Conservation (phyloP, 768 basidiomycete species). For the Auriscalpium orientale region DNA sequence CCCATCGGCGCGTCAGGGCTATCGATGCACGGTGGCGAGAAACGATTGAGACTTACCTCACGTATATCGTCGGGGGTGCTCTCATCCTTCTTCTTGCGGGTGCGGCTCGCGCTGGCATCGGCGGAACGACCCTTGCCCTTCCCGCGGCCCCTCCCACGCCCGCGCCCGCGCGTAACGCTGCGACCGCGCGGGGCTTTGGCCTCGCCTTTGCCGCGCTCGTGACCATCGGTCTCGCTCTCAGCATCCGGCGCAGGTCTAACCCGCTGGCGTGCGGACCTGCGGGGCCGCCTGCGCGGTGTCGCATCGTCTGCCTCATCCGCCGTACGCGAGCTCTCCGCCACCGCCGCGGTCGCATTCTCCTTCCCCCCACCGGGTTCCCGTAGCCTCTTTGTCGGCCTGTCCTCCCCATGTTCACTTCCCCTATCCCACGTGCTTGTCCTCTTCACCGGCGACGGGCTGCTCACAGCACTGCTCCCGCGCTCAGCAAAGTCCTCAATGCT, state of each 20-base stretch:
- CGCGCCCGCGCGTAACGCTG: not conserved
- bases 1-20: not conserved
- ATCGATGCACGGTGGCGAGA: not conserved
- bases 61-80: constrained; percentile 15
- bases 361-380: constrained; percentile 17
- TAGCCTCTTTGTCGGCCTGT: constrained; percentile 20
- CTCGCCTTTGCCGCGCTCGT: not conserved
- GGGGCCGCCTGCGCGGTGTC: not conserved
- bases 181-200: not conserved
- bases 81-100: constrained; percentile 12
- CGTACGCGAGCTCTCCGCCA: constrained; percentile 1
- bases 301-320: not conserved
- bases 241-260: not conserved
- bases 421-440: not conserved
- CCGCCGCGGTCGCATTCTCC: constrained; percentile 29
- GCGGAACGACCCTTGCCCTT: not conserved
- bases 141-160: not conserved
- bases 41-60: constrained; percentile 4
- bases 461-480: constrained; percentile 3
- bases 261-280: not conserved
- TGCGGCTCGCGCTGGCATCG: not conserved
- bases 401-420: constrained; percentile 2
- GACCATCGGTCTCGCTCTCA: not conserved
- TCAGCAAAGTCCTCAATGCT: constrained; percentile 7
- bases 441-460: constrained; percentile 15